Evolutionary conservation across 257 asterid genomes (phyloP).

Genomic region (Jacaranda mimosifolia): DNA sequence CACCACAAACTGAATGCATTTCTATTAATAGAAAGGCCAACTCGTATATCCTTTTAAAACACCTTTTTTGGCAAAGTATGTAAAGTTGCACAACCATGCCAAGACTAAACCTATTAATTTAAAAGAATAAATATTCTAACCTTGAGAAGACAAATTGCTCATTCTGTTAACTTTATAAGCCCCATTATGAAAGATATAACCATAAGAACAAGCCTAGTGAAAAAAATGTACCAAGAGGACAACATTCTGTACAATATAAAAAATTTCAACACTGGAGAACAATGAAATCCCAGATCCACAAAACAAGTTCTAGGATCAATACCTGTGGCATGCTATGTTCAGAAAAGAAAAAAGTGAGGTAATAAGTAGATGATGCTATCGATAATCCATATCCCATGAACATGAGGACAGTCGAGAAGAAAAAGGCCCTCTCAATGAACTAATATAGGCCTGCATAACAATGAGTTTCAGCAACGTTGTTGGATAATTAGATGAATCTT

Average conservation of each 20-base stretch:
- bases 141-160: slow-evolving; percentile 83
- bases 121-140: slow-evolving; percentile 48
- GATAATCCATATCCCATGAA: slow-evolving; percentile 93
- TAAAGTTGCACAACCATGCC: background rate
- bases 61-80: background rate
- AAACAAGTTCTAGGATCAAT: slow-evolving; percentile 34
- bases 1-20: background rate
- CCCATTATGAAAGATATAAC: slow-evolving; percentile 95
- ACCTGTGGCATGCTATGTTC: slow-evolving; percentile 99
- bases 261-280: slow-evolving; percentile 40
- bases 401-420: slow-evolving; percentile 77
- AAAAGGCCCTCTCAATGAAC: slow-evolving; percentile 79
- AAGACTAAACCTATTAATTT: slow-evolving; percentile 15
- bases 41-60: background rate
- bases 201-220: slow-evolving; percentile 94
- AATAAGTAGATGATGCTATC: slow-evolving; percentile 94
- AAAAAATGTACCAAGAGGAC: slow-evolving; percentile 89
- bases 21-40: background rate
- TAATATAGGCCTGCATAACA: slow-evolving; percentile 78
- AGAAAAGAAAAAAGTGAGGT: slow-evolving; percentile 94
- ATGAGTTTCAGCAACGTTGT: slow-evolving; percentile 25
- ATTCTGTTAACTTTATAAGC: slow-evolving; percentile 67
- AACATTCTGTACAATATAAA: slow-evolving; percentile 68
- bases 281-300: slow-evolving; percentile 16
- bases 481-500: background rate